Evolutionary conservation across 148 eudicot genomes (phyloP), one percentile per base, ranked within the genome.

Genomic region (Silene latifolia): DNA sequence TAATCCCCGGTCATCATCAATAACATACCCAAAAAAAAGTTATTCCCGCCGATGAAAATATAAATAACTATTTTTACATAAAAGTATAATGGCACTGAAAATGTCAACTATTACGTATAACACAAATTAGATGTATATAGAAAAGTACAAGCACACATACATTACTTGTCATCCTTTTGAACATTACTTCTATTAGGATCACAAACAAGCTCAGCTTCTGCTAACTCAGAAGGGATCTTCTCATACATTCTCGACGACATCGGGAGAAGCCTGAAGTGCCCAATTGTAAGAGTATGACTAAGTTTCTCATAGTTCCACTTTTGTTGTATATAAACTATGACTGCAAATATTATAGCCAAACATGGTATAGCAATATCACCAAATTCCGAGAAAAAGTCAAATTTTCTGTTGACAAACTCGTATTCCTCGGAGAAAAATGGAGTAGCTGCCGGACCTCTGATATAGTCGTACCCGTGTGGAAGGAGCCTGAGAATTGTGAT

Each of bases 381-480:
- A 61, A 89, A 84, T 82, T 87, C 86, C 0, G 97, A 88, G 81
- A 72, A 94, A 35, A 91, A 94, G 67, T 89, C 96, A 11, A 82
- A 66, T 17, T 75, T 76, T 0, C 81, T 91, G 77, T 91, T 87
- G 80, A 86, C 90, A 72, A 94, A 91, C 76, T 86, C 92, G 18
- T 90, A 90, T 35, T 87, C 97, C 61, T 88, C 87, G 0, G 89
- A 76, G 74, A 87, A 91, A 74, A 86, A 91, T 4, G 97, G 97
- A 62, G 85, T 91, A 1, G 83, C 59, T 3, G 79, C 69, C 0
- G 92, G 88, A 32, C 90, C 83, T 54, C 82, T 81, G 12, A 89
- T 61, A 64, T 71, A 86, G 74, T 94, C 97, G 51, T 90, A 94
- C 25, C 88, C 32, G 71, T 94, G 98, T 12, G 97, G 98, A 47